These are phyloP conservation scores for Zasmidium citrigriseum DNA, from an alignment of 2,329 filamentous ascomycete genomes.

Conservation along the genomic window DNA sequence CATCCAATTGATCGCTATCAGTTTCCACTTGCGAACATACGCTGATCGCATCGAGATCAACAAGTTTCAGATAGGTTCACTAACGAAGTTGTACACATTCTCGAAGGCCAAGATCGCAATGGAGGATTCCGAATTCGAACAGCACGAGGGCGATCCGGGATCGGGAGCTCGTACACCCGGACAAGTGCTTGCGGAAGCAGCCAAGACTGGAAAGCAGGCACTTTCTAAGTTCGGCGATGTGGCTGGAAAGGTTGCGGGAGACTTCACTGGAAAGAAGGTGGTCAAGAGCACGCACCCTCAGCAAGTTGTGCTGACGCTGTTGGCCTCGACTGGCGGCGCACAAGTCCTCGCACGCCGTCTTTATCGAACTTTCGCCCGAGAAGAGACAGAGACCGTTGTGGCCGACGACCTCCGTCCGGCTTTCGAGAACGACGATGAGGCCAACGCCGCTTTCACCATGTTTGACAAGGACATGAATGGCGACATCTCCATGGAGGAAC, in stretches of 20 bases:
- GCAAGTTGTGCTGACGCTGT: constrained; percentile 78
- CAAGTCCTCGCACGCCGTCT: constrained; percentile 85
- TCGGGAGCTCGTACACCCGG: constrained; percentile 75
- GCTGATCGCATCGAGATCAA: constrained; percentile 88
- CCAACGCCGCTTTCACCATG: constrained; percentile 83
- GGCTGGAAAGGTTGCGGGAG: constrained; percentile 81
- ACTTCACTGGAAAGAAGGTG: constrained; percentile 77
- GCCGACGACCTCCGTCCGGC: constrained; percentile 76
- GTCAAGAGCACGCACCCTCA: constrained; percentile 74
- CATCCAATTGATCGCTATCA: constrained; percentile 91
- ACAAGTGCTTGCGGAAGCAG: constrained; percentile 65
- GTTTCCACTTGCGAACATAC: constrained; percentile 89
- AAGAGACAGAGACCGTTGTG: constrained; percentile 73
- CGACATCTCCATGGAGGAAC: constrained; percentile 92
- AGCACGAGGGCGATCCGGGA: constrained; percentile 44
- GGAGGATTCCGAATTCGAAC: constrained; percentile 75
- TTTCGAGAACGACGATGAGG: constrained; percentile 81
- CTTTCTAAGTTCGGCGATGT: constrained; percentile 81
- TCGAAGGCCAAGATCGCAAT: constrained; percentile 66
- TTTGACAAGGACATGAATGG: constrained; percentile 97
- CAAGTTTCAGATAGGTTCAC: constrained; percentile 78
- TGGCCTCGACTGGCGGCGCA: constrained; percentile 70
- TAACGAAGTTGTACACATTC: constrained; percentile 65
- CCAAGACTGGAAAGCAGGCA: constrained; percentile 72
- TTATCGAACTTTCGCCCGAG: constrained; percentile 80